Evolutionary conservation across 768 basidiomycete species (phyloP).

Genomic region (Agaricus subrufescens): DNA sequence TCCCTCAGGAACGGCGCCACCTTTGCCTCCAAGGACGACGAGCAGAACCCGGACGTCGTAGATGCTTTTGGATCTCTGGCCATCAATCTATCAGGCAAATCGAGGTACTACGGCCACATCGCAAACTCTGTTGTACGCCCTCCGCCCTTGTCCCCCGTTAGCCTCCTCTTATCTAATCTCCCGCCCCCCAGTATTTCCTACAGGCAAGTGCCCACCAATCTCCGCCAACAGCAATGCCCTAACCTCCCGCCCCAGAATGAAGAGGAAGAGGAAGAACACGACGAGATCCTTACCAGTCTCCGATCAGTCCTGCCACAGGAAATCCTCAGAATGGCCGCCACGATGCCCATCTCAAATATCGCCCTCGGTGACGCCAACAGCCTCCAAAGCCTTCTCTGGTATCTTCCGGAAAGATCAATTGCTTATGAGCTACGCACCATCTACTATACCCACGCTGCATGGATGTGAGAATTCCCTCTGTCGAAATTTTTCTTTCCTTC

Average conservation of each 20-base stretch:
- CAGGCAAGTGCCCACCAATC: conserved; percentile 42
- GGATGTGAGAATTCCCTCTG: conserved; percentile 49
- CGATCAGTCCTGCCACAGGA: conserved; percentile 56
- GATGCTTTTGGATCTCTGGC: conserved; percentile 81
- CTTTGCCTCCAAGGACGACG: conserved; percentile 53
- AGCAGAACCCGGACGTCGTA: conserved; percentile 60
- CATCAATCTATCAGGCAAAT: conserved; percentile 64
- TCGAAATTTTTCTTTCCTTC: background rate
- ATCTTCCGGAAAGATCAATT: conserved; percentile 57
- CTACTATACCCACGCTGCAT: conserved; percentile 62
- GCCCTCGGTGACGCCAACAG: conserved; percentile 40
- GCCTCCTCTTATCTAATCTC: conserved; percentile 12
- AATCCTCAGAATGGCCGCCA: conserved; percentile 58
- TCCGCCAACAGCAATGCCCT: conserved; percentile 11
- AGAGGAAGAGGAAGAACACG: conserved; percentile 39
- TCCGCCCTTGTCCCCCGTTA: background rate
- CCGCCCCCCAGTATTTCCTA: conserved; percentile 55
- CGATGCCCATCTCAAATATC: conserved; percentile 54
- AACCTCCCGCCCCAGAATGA: conserved; percentile 57
- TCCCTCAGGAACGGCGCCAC: conserved; percentile 32
- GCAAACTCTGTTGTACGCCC: conserved; percentile 71
- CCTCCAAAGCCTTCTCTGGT: conserved; percentile 59
- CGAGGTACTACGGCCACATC: conserved; percentile 72
- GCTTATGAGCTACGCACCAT: conserved; percentile 58
- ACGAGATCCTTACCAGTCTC: conserved; percentile 42